Evolutionary conservation across 2,329 filamentous ascomycete species (phyloP).

Genomic region (Amesomyces nigricolor): DNA sequence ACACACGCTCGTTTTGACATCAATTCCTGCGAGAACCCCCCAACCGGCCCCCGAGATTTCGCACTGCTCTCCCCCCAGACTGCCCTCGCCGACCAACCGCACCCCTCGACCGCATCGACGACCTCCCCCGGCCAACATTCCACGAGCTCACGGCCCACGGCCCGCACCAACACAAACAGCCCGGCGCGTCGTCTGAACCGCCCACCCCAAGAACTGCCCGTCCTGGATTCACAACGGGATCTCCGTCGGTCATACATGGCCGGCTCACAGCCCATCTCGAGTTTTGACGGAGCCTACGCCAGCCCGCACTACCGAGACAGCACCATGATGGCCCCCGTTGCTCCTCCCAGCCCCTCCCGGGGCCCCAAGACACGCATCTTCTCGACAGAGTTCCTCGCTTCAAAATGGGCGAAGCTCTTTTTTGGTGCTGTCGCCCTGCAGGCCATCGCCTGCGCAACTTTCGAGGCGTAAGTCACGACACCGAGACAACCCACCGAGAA

Average conservation of each 20-base stretch:
- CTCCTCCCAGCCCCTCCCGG: conserved; percentile 29
- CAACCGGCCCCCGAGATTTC: background rate
- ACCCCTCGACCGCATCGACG: conserved; percentile 2
- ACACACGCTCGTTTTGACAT: conserved; percentile 1
- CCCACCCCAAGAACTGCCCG: conserved; percentile 36
- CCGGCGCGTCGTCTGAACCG: conserved; percentile 22
- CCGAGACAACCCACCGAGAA: background rate
- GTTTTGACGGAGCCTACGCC: conserved; percentile 30
- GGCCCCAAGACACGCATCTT: conserved; percentile 25
- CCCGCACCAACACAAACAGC: conserved; percentile 2
- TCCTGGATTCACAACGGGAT: conserved; percentile 43
- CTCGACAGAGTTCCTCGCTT: conserved; percentile 69
- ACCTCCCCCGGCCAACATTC: background rate
- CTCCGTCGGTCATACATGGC: conserved; percentile 42
- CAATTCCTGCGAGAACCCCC: conserved; percentile 8
- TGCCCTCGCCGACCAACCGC: background rate
- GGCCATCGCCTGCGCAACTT: conserved; percentile 70
- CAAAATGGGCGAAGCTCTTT: conserved; percentile 85
- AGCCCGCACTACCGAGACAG: conserved; percentile 33
- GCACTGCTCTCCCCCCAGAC: background rate
- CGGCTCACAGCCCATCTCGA: conserved; percentile 29
- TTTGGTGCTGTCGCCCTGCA: conserved; percentile 68
- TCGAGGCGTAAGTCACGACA: conserved; percentile 70
- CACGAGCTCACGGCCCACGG: background rate
- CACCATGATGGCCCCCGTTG: conserved; percentile 30